A percentile compares a stretch with the other conserved stretches of the same genome.
phyloP scores from a whole-genome alignment of 352 stramenopile genomes.

The Globisporangium echinulatum region DNA sequence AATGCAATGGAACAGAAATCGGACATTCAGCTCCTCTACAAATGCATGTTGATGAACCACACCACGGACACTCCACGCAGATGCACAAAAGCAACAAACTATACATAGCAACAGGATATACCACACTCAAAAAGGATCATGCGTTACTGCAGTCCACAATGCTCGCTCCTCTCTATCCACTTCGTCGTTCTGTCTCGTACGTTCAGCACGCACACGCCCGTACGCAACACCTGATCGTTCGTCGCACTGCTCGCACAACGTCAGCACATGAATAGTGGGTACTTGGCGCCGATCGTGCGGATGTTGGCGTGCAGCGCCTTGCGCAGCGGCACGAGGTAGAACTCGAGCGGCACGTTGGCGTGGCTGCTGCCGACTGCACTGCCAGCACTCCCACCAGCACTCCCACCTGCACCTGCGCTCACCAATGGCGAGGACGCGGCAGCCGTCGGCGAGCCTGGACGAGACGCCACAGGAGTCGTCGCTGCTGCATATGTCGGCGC shows the following conservation, averaged over 20 bases:
- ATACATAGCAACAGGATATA: too few relatives aligned
- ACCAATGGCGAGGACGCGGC: conserved; percentile 34
- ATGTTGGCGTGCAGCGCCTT: conserved; percentile 78
- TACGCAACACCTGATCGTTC: background rate
- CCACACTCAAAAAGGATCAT: too few relatives aligned
- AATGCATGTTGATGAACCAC: too few relatives aligned
- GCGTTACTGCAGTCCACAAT: too few relatives aligned
- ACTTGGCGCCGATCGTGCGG: conserved; percentile 59
- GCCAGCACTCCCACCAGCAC: background rate
- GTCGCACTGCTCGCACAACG: background rate
- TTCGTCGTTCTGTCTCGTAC: too few relatives aligned
- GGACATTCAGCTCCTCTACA: too few relatives aligned
- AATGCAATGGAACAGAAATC: background rate
- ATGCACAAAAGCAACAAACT: too few relatives aligned
- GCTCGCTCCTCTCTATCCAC: too few relatives aligned
- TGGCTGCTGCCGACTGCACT: conserved; percentile 4
- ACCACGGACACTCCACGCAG: too few relatives aligned
- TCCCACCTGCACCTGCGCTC: conserved; percentile 2
- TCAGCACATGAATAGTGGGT: conserved; percentile 71
- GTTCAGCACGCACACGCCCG: too few relatives aligned
- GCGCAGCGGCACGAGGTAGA: conserved; percentile 73
- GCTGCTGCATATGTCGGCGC: conserved; percentile 2
- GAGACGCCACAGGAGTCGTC: conserved; percentile 31
- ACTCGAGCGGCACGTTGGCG: conserved; percentile 52
- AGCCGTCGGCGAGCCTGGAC: conserved; percentile 38